Evolutionary conservation across 371 early-diverging fungal genomes (phyloP).

Genomic region (Gilbertella persicaria): DNA sequence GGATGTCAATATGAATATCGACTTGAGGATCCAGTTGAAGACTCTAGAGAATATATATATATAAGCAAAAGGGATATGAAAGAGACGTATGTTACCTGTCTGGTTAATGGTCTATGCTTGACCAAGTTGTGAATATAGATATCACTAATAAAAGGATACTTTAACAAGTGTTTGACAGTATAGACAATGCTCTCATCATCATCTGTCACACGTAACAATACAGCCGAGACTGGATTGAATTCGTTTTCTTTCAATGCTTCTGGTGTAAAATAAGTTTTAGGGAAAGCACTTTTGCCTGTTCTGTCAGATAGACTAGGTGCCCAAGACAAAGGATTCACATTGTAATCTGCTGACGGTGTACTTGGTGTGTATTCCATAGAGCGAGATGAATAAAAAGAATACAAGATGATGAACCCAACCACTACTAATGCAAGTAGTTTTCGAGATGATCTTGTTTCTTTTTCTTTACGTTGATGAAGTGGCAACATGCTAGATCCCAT

Average conservation of each 20-base stretch:
- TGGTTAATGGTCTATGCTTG: constrained; percentile 27
- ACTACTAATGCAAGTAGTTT: not conserved
- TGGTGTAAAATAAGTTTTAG: constrained; percentile 37
- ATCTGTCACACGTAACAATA: constrained; percentile 53
- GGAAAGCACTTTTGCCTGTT: constrained; percentile 32
- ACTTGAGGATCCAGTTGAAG: constrained; percentile 10
- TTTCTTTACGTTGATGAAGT: constrained; percentile 9
- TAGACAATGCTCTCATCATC: constrained; percentile 41
- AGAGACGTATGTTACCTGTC: constrained; percentile 28
- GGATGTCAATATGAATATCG: constrained; percentile 35
- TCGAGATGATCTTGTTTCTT: constrained; percentile 3
- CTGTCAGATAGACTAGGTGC: constrained; percentile 20
- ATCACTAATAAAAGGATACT: constrained; percentile 61
- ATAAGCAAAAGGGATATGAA: not conserved
- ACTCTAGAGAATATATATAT: not conserved
- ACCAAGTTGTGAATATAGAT: constrained; percentile 58
- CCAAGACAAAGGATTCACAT: constrained; percentile 24
- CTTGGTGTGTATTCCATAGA: not conserved
- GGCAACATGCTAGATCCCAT: constrained; percentile 9
- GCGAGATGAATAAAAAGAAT: not conserved
- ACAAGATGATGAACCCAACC: constrained; percentile 2
- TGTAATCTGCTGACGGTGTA: constrained; percentile 5
- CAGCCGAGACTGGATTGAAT: constrained; percentile 55
- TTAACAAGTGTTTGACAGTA: constrained; percentile 46
- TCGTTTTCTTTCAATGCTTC: constrained; percentile 38